Evolutionary conservation across 805 yeast species (phyloP).

Genomic region (Kockiozyma suomiensis): DNA sequence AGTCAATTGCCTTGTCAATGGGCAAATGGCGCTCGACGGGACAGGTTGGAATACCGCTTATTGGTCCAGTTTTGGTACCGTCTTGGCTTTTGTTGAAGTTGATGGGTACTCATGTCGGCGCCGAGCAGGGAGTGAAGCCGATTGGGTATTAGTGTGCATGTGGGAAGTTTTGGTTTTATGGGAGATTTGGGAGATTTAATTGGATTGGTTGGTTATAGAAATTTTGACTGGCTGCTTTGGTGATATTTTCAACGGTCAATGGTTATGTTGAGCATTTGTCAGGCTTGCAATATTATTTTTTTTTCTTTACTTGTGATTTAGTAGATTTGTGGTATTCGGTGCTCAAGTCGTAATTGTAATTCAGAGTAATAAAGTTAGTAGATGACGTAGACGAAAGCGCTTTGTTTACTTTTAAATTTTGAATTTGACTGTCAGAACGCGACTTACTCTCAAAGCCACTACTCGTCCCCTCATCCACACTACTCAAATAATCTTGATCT

Average conservation of each 20-base stretch:
- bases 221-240: not conserved
- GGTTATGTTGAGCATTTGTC: too few species aligned
- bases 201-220: not conserved
- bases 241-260: too few species aligned
- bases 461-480: not conserved
- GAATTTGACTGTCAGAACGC: not conserved
- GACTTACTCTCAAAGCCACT: not conserved
- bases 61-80: constrained; percentile 14
- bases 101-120: constrained; percentile 9
- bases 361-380: too few species aligned
- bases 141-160: constrained; percentile 8
- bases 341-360: too few species aligned
- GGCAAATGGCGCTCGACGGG: constrained; percentile 16
- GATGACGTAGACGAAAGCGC: too few species aligned
- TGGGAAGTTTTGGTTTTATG: not conserved
- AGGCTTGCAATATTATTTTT: not conserved
- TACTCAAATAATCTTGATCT: not conserved
- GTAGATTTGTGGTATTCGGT: not conserved
- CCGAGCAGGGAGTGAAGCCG: constrained; percentile 11
- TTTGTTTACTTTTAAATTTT: not conserved
- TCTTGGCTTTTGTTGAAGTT: not conserved
- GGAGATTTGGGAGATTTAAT: not conserved
- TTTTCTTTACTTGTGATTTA: not conserved
- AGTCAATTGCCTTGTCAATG: constrained; percentile 13
- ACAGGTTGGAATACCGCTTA: constrained; percentile 8